Evolutionary conservation across 2,329 filamentous ascomycete genomes (phyloP).

Genomic region (Arachnopeziza araneosa): DNA sequence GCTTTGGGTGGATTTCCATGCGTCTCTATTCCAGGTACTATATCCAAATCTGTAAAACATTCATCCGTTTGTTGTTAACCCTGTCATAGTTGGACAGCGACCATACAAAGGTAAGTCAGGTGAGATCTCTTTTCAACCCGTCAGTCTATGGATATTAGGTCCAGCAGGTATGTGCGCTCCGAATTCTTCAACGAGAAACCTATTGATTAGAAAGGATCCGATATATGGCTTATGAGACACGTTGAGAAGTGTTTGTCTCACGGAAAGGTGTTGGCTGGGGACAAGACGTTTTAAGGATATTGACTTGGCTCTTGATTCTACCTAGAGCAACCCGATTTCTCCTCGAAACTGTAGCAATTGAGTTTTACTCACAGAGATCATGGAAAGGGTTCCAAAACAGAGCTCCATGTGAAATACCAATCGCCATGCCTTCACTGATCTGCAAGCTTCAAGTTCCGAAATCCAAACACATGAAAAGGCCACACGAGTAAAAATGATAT

Average conservation of each 20-base stretch:
- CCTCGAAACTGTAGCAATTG: background rate
- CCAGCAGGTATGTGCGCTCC: constrained; percentile 6
- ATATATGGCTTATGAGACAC: constrained; percentile 4
- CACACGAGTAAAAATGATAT: too few species aligned
- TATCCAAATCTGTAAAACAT: background rate
- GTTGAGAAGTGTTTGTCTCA: constrained; percentile 4
- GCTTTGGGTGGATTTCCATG: constrained; percentile 16
- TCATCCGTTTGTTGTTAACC: background rate
- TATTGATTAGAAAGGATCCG: constrained; percentile 4
- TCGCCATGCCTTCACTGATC: too few species aligned
- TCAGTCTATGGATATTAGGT: constrained; percentile 17
- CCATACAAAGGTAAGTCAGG: constrained; percentile 5
- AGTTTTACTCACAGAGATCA: too few species aligned
- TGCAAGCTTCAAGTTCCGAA: too few species aligned
- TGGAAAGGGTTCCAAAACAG: too few species aligned
- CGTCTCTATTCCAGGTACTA: constrained; percentile 16
- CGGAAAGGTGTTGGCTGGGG: background rate
- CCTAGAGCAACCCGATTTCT: background rate
- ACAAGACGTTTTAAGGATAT: background rate
- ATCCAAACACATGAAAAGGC: too few species aligned
- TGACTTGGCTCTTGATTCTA: background rate
- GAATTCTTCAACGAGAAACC: background rate
- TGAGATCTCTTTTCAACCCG: constrained; percentile 8
- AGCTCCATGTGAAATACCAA: too few species aligned
- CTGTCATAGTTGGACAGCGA: constrained; percentile 14